Evolutionary conservation across 2,329 filamentous ascomycete species (phyloP), one percentile per base, ranked within the genome.

Genomic region (Aspergillus quadricinctus): DNA sequence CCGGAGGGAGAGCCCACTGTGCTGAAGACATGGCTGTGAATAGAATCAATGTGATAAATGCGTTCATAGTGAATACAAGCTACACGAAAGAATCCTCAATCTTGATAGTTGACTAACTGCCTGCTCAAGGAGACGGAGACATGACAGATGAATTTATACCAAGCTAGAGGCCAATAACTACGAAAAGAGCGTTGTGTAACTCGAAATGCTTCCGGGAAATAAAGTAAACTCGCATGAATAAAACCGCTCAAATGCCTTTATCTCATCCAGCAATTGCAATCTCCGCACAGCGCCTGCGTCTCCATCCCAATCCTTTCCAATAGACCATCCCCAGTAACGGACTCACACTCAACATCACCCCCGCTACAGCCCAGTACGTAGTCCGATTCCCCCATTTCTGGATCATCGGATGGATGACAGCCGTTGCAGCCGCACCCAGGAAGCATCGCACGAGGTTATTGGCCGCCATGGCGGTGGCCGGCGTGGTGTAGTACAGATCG

Each of bases 401-500:
- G n/a, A 67, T 64, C 31, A 65, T 49, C 1, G 66, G 66, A 45
- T 65, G 60, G 1, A 70, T 57, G 0, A 61, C 48, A 0, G 68
- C 70, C 8, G 66, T 67, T 0, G 65, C 61, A 5, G 59, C 68
- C 2, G 72, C 72, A 0, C 68, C 70, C 7, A 74, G 21, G 51
- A 66, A 65, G 37, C 69, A 72, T 0, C 71, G 64, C 1, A 71
- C 65, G 7, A 74, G 61, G 54, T 72, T 74, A 40, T 66, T 68
- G 5, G 72, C 67, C 14, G 71, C 70, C 62, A 68, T 72, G 0
- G 66, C 71, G 0, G 67, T 67, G 3, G 70, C 70, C 0, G 71
- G 66, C 0, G 61, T 67, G 2, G 56, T 43, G 64, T 66, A 63
- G 60, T 76, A 72, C 48, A 78, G 63, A 58, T 78, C 77, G 0